phyloP scores from a whole-genome alignment of 768 basidiomycete species.

The Phallus indusiatus region DNA sequence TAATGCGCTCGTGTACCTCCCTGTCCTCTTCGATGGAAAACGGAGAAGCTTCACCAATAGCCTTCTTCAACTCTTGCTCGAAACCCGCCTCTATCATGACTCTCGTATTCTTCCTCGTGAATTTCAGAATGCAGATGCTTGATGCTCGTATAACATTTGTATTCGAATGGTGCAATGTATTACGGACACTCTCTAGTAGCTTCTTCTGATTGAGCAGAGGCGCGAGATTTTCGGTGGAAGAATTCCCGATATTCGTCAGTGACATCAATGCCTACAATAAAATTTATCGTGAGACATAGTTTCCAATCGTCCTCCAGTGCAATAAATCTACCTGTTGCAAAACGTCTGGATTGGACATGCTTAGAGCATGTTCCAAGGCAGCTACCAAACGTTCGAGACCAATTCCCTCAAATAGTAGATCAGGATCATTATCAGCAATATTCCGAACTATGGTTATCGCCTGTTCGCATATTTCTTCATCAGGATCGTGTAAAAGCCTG shows the following conservation, averaged over 20 bases:
- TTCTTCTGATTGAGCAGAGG: slow-evolving; percentile 41
- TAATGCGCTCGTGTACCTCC: slow-evolving; percentile 49
- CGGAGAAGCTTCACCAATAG: slow-evolving; percentile 29
- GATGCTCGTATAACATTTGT: slow-evolving; percentile 52
- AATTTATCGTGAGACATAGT: background rate
- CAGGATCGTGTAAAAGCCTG: slow-evolving; percentile 48
- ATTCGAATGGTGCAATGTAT: slow-evolving; percentile 49
- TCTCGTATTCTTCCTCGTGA: slow-evolving; percentile 34
- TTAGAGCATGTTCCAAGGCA: slow-evolving; percentile 39
- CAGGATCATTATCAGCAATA: slow-evolving; percentile 56
- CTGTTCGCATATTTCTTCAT: slow-evolving; percentile 58
- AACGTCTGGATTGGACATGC: slow-evolving; percentile 43
- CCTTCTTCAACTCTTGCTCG: slow-evolving; percentile 32
- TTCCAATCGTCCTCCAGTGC: background rate
- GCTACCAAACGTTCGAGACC: slow-evolving; percentile 36
- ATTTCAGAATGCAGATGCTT: slow-evolving; percentile 47
- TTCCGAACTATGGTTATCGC: slow-evolving; percentile 59
- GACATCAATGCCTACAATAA: slow-evolving; percentile 41
- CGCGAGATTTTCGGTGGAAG: slow-evolving; percentile 38
- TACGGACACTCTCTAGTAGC: slow-evolving; percentile 45
- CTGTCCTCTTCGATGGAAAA: slow-evolving; percentile 43
- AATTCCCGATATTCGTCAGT: slow-evolving; percentile 64
- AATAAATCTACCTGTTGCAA: slow-evolving; percentile 35
- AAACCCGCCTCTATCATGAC: slow-evolving; percentile 37
- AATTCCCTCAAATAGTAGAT: slow-evolving; percentile 47